Evolutionary conservation across 306 rosid genomes (phyloP), one percentile per base, ranked within the genome.

Genomic region (Oxytropis ochrocephala): DNA sequence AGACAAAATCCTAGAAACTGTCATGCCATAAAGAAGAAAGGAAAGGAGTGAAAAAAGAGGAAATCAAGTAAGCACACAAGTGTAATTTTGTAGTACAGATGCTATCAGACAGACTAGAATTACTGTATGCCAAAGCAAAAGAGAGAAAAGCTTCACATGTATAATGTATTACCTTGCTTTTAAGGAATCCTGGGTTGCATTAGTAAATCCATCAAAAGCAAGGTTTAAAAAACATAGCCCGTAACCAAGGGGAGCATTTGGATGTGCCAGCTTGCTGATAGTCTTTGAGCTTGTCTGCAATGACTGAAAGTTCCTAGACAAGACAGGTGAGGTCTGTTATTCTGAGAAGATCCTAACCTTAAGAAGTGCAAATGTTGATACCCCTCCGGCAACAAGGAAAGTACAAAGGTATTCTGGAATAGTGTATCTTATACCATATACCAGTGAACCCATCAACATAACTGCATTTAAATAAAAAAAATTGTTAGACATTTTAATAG

Each of bases 171-270:
- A 95, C 99, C 97, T 87, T 64, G 82, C 64, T 46, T 75, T 81
- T 76, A 95, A 83, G 69, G 99, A 95, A 89, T 95, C 99, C 81
- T 95, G 99, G 77, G 99, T 95, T 35, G 99, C 99, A 84, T 95
- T 95, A 43, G 99, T 95, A 79, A 95, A 95, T 73, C 99, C 99
- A 79, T 95, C 99, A 86, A 95, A 95, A 39, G 96, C 89, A 64
- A 95, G 97, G 85, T 95, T 95, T 27, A 95, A 81, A 79, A 87
- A 91, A 79, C 99, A 95, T 52, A 95, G 83, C 48, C 95, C 96
- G 63, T 95, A 95, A 54, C 99, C 99, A 70, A 95, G 87, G 59
- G 97, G 96, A n/a, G 93, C 96, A 75, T 95, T 91, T 47, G 99
- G 99, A 79, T 86, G 84, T 39, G 97, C 99, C 79, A 95, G 80